A percentile compares a stretch with the other conserved stretches of the same genome.
Conservation (phyloP, 1,284 basidiomycete species). For the Phlebopus sp. region DNA sequence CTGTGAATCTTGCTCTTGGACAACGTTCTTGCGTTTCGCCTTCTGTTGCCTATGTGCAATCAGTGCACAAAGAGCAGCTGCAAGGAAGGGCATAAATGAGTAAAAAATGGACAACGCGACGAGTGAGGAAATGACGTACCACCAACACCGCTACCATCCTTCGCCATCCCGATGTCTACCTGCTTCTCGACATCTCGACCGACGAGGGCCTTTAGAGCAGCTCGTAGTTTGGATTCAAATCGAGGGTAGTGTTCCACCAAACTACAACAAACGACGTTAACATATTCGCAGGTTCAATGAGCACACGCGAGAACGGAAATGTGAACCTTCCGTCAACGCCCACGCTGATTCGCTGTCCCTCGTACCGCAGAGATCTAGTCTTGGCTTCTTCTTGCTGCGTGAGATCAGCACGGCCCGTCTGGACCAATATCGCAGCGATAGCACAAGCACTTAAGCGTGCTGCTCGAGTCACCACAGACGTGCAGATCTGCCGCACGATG, state of each 20-base stretch:
- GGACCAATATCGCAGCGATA: constrained; percentile 81
- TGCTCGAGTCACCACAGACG: constrained; percentile 79
- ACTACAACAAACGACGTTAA: constrained; percentile 38
- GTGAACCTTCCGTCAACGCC: constrained; percentile 87
- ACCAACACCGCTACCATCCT: constrained; percentile 96
- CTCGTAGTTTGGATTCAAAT: constrained; percentile 75
- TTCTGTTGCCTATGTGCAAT: constrained; percentile 28
- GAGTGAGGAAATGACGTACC: constrained; percentile 50
- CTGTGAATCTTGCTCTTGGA: constrained; percentile 6
- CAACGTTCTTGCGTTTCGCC: constrained; percentile 10
- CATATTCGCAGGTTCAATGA: background rate
- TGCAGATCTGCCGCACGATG: constrained; percentile 79
- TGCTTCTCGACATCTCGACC: constrained; percentile 77
- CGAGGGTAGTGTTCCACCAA: constrained; percentile 89
- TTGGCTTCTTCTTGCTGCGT: constrained; percentile 33
- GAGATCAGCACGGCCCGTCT: constrained; percentile 66
- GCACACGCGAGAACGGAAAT: background rate
- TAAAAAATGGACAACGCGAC: background rate
- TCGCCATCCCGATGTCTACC: constrained; percentile 88
- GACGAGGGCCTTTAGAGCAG: constrained; percentile 72
- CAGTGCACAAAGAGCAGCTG: constrained; percentile 76
- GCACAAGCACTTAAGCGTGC: constrained; percentile 84
- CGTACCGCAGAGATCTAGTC: constrained; percentile 36
- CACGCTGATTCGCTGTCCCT: constrained; percentile 60
- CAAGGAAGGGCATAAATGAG: constrained; percentile 5